phyloP scores from a whole-genome alignment of 139 green algal species.

The Auxenochlorella protothecoides region DNA sequence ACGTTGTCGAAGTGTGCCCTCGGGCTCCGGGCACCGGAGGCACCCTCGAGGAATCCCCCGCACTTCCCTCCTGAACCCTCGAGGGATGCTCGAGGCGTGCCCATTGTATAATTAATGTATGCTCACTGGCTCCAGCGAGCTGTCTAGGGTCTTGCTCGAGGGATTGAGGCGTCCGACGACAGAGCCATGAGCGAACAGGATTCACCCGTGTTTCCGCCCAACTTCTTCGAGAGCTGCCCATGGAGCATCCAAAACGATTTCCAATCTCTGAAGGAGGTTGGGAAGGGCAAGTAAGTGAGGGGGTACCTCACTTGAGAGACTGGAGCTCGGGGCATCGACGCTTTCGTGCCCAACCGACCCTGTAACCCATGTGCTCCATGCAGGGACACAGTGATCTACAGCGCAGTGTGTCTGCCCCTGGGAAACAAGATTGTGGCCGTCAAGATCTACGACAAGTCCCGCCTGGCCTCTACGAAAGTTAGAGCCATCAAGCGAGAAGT shows the following conservation, averaged over 20 bases:
- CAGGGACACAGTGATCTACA: constrained; percentile 44
- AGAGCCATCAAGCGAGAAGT: constrained; percentile 51
- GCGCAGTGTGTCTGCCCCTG: constrained; percentile 29
- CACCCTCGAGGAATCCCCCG: too few species aligned
- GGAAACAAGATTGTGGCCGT: constrained; percentile 28
- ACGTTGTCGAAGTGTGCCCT: too few species aligned
- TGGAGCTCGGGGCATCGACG: too few species aligned
- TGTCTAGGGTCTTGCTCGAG: too few species aligned
- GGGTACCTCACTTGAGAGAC: too few species aligned
- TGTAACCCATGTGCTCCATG: not conserved
- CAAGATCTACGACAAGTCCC: constrained; percentile 46
- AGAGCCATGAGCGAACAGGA: too few species aligned
- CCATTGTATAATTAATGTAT: too few species aligned
- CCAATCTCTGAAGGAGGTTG: constrained; percentile 30
- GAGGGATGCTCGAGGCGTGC: too few species aligned
- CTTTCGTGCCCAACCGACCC: not conserved
- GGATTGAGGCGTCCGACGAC: too few species aligned
- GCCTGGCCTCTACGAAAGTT: constrained; percentile 39
- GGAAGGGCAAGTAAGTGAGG: constrained; percentile 41
- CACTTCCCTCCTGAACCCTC: too few species aligned
- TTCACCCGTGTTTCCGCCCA: not conserved
- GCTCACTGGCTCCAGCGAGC: too few species aligned
- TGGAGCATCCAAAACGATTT: constrained; percentile 27
- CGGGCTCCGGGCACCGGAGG: too few species aligned
- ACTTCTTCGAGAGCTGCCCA: constrained; percentile 10